A percentile compares a stretch with the other conserved stretches of the same genome.
These are phyloP conservation scores for Agaricus subrufescens DNA, from an alignment of 768 basidiomycete genomes.

Conservation along the genomic window DNA sequence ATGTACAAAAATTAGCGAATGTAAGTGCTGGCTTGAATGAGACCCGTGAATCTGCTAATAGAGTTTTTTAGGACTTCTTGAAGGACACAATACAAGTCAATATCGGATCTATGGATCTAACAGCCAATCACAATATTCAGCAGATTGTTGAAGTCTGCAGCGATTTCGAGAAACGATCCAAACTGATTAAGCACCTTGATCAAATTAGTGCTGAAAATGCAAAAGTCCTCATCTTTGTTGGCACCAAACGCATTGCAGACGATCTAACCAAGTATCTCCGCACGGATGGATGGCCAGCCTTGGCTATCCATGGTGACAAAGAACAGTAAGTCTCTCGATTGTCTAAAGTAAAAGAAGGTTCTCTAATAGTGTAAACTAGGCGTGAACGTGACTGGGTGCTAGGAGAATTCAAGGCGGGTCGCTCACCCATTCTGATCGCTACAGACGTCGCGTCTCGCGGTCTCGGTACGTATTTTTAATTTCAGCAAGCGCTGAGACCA, in stretches of 20 bases:
- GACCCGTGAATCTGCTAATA: neutral
- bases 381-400: constrained; percentile 99
- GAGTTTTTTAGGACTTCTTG: constrained; percentile 72
- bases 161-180: constrained; percentile 95
- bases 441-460: constrained; percentile 99
- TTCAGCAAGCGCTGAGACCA: constrained; percentile 41
- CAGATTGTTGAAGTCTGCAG: constrained; percentile 96
- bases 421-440: constrained; percentile 96
- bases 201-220: constrained; percentile 95
- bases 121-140: constrained; percentile 96
- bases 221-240: constrained; percentile 98
- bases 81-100: constrained; percentile 97
- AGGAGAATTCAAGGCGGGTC: constrained; percentile 96
- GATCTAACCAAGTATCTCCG: constrained; percentile 98
- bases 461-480: constrained; percentile 81
- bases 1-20: constrained; percentile 95
- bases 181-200: constrained; percentile 95
- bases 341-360: neutral
- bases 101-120: constrained; percentile 97
- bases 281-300: constrained; percentile 98
- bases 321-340: constrained; percentile 66
- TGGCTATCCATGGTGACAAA: constrained; percentile 99
- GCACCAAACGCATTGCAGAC: constrained; percentile 95
- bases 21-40: constrained; percentile 29
- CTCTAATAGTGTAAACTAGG: constrained; percentile 30